Base-by-base conservation (phyloP, 805 yeast genomes). In the Yueomyces sp. region DNA sequence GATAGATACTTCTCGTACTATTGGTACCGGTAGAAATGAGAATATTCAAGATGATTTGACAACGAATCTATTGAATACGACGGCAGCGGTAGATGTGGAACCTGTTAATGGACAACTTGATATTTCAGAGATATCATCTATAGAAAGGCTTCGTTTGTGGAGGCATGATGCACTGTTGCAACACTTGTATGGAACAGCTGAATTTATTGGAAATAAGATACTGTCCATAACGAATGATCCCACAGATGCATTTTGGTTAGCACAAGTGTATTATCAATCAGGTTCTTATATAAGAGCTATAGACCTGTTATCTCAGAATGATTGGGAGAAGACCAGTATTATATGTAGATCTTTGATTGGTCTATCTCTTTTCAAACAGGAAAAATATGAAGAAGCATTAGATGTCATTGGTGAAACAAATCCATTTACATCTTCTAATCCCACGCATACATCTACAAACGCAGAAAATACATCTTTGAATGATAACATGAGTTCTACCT, bases 211-310 rank as follows among this genome's bases (percentile, higher is more conserved):
- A 12, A 95, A 92, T 64, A 90, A 88, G 54, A 85, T 92, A 5
- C 70, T 85, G 38, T 75, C 87, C 1, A 65, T 92, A 47, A 87
- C 96, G 0, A 72, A 73, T 46, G 96, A 88, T 56, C 83, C 95
- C 11, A 85, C 81, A 55, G 97, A 90, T 59, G 96, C 96, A 8
- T 90, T 86, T 61, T 88, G 96, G 96, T 69, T 90, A 31, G 96
- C 95, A 0, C 96, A 90, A 64, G 94, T 84, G 4, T 79, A 82
- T 59, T 85, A 77, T 60, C 68, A 78, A 44, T 77, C 76, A 44
- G 90, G 90, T 8, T 76, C 83, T 55, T 87, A 77, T 60, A 72
- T 80, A 37, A 69, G 96, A 33, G 96, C 94, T 2, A 74, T 86
- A 42, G 79, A 79, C 49, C 62, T 88, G 38, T 68, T 90, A 26